Conservation (phyloP, 176 grass and related monocot genomes). For the Alloteropsis semialata region DNA sequence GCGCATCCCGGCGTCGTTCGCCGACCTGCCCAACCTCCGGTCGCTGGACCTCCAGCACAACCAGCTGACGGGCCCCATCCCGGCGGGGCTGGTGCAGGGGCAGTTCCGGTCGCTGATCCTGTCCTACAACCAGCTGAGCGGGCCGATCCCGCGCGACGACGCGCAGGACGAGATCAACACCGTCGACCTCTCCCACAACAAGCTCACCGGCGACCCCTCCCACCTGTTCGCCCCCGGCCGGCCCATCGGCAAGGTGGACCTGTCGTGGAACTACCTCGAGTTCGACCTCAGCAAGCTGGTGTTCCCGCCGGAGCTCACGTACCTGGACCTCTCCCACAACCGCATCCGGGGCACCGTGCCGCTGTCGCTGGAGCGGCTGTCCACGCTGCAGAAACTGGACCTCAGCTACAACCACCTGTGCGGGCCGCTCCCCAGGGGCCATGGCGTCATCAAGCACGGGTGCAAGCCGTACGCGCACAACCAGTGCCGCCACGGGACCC, state of each 20-base stretch:
- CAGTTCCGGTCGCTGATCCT: slow-evolving; percentile 45
- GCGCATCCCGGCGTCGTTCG: slow-evolving; percentile 41
- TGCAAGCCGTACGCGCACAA: slow-evolving; percentile 62
- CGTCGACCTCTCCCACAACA: slow-evolving; percentile 70
- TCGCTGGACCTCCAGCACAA: slow-evolving; percentile 51
- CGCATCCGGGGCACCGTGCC: slow-evolving; percentile 54
- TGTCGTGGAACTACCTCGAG: slow-evolving; percentile 72
- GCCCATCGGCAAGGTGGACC: slow-evolving; percentile 59
- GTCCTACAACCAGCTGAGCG: slow-evolving; percentile 54
- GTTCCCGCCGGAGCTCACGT: slow-evolving; percentile 60
- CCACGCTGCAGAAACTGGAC: slow-evolving; percentile 56
- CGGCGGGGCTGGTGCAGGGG: slow-evolving; percentile 49
- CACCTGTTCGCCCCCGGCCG: slow-evolving; percentile 49
- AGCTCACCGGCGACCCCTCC: slow-evolving; percentile 53
- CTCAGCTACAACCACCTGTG: slow-evolving; percentile 71
- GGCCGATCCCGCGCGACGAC: slow-evolving; percentile 60
- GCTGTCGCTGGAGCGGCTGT: slow-evolving; percentile 38
- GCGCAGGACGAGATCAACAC: slow-evolving; percentile 53
- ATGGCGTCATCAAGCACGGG: slow-evolving; percentile 36
- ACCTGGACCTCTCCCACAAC: slow-evolving; percentile 84
- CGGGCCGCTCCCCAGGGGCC: slow-evolving; percentile 50
- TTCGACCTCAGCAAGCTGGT: slow-evolving; percentile 56
- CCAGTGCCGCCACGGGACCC: slow-evolving; percentile 51
- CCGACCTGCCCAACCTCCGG: slow-evolving; percentile 48
- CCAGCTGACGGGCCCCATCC: slow-evolving; percentile 51